Percentiles rank a stretch among this genome's conserved stretches.
These are phyloP conservation scores for Cokeromyces recurvatus DNA, from an alignment of 371 early-diverging fungal genomes.

Conservation along the genomic window DNA sequence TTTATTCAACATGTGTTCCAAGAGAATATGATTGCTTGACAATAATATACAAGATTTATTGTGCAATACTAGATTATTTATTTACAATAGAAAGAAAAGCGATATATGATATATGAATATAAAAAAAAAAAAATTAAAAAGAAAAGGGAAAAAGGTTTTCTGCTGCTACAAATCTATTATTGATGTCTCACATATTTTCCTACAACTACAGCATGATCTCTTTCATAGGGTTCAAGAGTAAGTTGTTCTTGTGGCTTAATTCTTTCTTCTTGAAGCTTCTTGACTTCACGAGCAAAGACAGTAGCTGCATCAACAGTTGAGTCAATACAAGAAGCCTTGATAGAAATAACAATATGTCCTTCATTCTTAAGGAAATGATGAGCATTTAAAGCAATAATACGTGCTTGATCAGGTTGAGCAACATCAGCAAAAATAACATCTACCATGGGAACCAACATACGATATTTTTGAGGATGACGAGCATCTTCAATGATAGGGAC, in stretches of 20 bases:
- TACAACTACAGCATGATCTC: conserved; percentile 99
- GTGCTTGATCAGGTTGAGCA: conserved; percentile 99
- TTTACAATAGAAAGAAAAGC: too few relatives aligned
- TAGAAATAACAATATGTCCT: conserved; percentile 98
- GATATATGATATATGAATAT: too few relatives aligned
- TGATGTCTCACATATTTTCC: conserved; percentile 81
- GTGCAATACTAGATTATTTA: too few relatives aligned
- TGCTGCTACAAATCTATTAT: too few relatives aligned
- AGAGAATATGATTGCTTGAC: too few relatives aligned
- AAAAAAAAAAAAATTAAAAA: too few relatives aligned
- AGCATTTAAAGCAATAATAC: conserved; percentile 99
- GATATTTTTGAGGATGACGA: conserved; percentile 99
- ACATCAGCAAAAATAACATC: conserved; percentile 99
- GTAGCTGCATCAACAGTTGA: conserved; percentile 97
- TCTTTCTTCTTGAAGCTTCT: conserved; percentile 97
- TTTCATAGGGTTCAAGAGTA: conserved; percentile 99
- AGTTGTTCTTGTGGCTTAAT: conserved; percentile 99
- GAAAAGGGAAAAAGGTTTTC: too few relatives aligned
- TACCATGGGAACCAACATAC: conserved; percentile 99
- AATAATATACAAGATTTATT: too few relatives aligned
- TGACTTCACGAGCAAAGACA: conserved; percentile 98
- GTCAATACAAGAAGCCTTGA: conserved; percentile 99
- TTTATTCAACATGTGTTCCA: too few relatives aligned
- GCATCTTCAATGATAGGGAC: conserved; percentile 99
- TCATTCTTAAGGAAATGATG: conserved; percentile 98